Conservation (phyloP, 768 basidiomycete genomes). For the Termitomyces sp. region DNA sequence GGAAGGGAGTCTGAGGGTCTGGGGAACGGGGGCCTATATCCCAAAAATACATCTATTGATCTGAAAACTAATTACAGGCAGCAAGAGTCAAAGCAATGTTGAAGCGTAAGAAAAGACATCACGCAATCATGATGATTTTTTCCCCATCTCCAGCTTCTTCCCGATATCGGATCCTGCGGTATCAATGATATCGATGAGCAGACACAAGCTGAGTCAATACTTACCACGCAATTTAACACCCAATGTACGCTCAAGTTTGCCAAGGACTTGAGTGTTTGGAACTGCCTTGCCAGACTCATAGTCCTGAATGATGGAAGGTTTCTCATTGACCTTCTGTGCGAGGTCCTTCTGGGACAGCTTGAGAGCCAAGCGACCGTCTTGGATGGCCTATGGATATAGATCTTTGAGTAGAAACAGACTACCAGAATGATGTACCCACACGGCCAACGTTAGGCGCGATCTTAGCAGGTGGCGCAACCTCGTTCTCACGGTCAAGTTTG, state of each 20-base stretch:
- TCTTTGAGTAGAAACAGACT: conserved; percentile 8
- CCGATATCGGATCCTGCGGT: conserved; percentile 71
- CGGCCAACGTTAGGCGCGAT: conserved; percentile 68
- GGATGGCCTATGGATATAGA: conserved; percentile 56
- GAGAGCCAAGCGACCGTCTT: conserved; percentile 71
- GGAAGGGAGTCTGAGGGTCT: neutral
- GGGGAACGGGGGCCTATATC: neutral
- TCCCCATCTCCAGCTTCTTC: conserved; percentile 76
- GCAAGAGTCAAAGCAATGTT: conserved; percentile 18
- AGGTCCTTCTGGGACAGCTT: conserved; percentile 88
- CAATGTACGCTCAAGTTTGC: conserved; percentile 82
- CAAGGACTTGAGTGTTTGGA: conserved; percentile 81
- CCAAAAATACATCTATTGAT: conserved; percentile 9
- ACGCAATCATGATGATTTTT: conserved; percentile 54
- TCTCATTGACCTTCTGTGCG: conserved; percentile 91
- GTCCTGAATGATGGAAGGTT: conserved; percentile 82
- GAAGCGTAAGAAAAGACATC: conserved; percentile 26
- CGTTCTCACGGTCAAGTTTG: conserved; percentile 92
- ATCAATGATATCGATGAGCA: neutral
- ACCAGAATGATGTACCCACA: conserved; percentile 32
- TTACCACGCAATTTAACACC: conserved; percentile 87
- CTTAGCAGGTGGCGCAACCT: conserved; percentile 89
- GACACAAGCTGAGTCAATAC: conserved; percentile 16
- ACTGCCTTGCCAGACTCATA: conserved; percentile 87
- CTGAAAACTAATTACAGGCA: conserved; percentile 20